These are phyloP conservation scores for Aphanomyces astaci DNA, from an alignment of 352 stramenopile species.

Conservation along the genomic window DNA sequence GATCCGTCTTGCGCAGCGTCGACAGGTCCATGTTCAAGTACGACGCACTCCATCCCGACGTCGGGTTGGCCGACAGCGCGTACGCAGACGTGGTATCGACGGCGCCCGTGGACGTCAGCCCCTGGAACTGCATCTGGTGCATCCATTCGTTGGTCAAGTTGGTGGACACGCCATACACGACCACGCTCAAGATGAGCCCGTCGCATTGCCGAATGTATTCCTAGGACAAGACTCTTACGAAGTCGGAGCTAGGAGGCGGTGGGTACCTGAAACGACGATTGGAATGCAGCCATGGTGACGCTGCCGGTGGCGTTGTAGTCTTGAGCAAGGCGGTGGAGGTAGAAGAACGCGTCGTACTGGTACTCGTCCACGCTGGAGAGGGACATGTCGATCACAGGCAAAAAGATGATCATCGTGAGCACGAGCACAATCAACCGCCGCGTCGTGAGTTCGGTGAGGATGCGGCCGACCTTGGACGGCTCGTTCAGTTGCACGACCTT, in stretches of 20 bases:
- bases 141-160: slow-evolving; percentile 43
- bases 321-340: slow-evolving; percentile 72
- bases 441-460: slow-evolving; percentile 92
- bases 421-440: slow-evolving; percentile 87
- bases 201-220: slow-evolving; percentile 70
- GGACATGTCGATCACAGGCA: slow-evolving; percentile 68
- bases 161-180: slow-evolving; percentile 44
- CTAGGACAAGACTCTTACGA: slow-evolving; percentile 50
- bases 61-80: slow-evolving; percentile 44
- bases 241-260: slow-evolving; percentile 33
- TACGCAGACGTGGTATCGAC: slow-evolving; percentile 39
- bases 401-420: slow-evolving; percentile 80
- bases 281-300: slow-evolving; percentile 42
- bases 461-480: slow-evolving; percentile 90
- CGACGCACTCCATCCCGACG: slow-evolving; percentile 53
- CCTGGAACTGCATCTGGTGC: slow-evolving; percentile 47
- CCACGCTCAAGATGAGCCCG: slow-evolving; percentile 56
- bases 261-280: slow-evolving; percentile 65
- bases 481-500: slow-evolving; percentile 70
- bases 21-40: slow-evolving; percentile 40
- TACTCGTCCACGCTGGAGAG: slow-evolving; percentile 74
- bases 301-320: slow-evolving; percentile 67
- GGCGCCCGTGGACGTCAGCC: slow-evolving; percentile 34
- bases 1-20: slow-evolving; percentile 44
- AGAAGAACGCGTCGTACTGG: slow-evolving; percentile 62